Percentiles rank a stretch among this genome's conserved stretches.
These are phyloP conservation scores for Penicillium sp. DNA, from an alignment of 2,329 filamentous ascomycete genomes.

Conservation along the genomic window DNA sequence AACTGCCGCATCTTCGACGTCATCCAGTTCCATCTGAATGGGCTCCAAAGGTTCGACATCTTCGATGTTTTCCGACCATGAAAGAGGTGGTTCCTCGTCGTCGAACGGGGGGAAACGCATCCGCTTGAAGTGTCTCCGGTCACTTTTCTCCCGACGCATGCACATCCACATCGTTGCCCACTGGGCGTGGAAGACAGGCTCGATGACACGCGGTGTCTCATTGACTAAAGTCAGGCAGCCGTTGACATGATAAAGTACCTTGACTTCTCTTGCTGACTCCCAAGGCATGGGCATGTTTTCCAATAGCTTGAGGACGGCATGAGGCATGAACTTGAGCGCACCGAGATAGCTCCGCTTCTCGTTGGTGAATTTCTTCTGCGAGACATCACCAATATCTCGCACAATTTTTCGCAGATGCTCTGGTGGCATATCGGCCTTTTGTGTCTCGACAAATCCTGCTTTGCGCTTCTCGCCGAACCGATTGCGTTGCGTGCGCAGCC, in stretches of 20 bases:
- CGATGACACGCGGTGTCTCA: conserved; percentile 92
- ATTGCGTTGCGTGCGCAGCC: conserved; percentile 86
- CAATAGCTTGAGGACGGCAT: conserved; percentile 91
- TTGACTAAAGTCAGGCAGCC: conserved; percentile 96
- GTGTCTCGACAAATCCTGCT: conserved; percentile 92
- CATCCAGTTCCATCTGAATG: conserved; percentile 97
- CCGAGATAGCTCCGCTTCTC: conserved; percentile 98
- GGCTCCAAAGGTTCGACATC: conserved; percentile 96
- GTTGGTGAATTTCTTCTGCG: conserved; percentile 97
- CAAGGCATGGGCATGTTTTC: conserved; percentile 99
- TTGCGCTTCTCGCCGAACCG: conserved; percentile 97
- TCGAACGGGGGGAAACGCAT: conserved; percentile 99
- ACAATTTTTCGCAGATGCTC: conserved; percentile 98
- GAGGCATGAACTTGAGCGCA: conserved; percentile 98
- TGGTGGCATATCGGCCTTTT: conserved; percentile 97
- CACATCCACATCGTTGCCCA: conserved; percentile 99
- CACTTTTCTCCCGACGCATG: conserved; percentile 97
- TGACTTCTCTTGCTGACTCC: conserved; percentile 94
- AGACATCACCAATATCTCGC: conserved; percentile 97
- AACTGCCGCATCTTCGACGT: conserved; percentile 85
- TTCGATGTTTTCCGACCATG: conserved; percentile 98
- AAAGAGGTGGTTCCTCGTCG: conserved; percentile 94
- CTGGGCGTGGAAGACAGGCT: conserved; percentile 95
- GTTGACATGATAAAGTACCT: conserved; percentile 97
- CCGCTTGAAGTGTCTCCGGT: conserved; percentile 91